These are phyloP conservation scores for Phyllosticta citriasiana DNA, from an alignment of 2,329 filamentous ascomycete species.

Conservation along the genomic window DNA sequence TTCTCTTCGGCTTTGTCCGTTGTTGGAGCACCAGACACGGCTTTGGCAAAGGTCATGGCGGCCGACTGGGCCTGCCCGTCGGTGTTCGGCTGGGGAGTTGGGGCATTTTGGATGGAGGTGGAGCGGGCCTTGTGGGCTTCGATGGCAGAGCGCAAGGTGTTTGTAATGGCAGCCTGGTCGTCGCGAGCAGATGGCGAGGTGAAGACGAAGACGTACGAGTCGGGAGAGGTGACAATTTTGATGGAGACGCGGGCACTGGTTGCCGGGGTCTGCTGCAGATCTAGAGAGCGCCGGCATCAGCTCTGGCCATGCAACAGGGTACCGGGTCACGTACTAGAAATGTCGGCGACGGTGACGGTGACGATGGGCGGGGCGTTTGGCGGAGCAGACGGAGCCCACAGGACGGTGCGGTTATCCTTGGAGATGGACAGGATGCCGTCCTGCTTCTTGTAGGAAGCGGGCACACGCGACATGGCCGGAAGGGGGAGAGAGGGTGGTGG, in stretches of 20 bases:
- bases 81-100: constrained; percentile 19
- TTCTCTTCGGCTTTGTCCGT: constrained; percentile 46
- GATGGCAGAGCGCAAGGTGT: constrained; percentile 68
- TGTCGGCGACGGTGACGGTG: constrained; percentile 61
- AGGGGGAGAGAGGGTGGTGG: not conserved
- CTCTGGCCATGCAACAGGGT: not conserved
- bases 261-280: constrained; percentile 90
- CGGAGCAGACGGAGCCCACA: constrained; percentile 72
- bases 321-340: constrained; percentile 56
- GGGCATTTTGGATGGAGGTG: constrained; percentile 27
- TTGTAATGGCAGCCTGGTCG: constrained; percentile 79
- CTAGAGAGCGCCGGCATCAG: constrained; percentile 33
- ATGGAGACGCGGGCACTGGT: constrained; percentile 84
- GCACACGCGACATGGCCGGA: constrained; percentile 26
- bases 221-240: constrained; percentile 65
- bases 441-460: constrained; percentile 78
- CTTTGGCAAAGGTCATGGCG: constrained; percentile 68
- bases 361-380: constrained; percentile 52
- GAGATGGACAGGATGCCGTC: constrained; percentile 74
- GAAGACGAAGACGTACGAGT: constrained; percentile 80
- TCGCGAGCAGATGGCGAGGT: constrained; percentile 68
- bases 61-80: constrained; percentile 45
- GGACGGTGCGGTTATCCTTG: constrained; percentile 61
- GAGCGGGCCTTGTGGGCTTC: constrained; percentile 50
- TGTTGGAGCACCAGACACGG: constrained; percentile 43